Conservation (phyloP, 306 rosid genomes). For the Prinsepia uniflora region DNA sequence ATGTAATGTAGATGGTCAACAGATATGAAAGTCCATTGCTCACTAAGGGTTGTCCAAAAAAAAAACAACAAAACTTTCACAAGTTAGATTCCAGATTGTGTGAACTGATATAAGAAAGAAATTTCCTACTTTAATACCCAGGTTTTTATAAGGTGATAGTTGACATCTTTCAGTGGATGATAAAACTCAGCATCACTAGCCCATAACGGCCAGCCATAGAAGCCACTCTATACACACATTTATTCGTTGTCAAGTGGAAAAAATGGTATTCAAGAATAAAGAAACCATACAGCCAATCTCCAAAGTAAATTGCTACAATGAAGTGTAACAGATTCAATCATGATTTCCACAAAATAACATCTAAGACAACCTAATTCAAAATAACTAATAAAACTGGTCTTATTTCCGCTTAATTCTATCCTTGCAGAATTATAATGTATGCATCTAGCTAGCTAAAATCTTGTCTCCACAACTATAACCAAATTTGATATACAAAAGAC, state of each 20-base stretch:
- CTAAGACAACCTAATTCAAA: background rate
- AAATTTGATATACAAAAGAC: background rate
- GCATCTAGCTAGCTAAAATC: background rate
- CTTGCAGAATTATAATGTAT: background rate
- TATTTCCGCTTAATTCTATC: background rate
- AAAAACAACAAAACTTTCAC: conserved; percentile 11
- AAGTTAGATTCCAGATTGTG: conserved; percentile 13
- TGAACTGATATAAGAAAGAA: background rate
- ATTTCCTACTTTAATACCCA: background rate
- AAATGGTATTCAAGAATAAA: background rate
- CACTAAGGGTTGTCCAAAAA: conserved; percentile 67
- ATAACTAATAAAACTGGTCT: background rate
- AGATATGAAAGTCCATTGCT: conserved; percentile 87
- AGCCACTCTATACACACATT: background rate
- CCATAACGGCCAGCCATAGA: background rate
- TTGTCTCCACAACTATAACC: background rate
- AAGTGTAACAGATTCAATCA: background rate
- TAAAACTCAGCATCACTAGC: background rate
- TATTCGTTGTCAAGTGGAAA: background rate
- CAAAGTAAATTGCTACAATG: background rate
- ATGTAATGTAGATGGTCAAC: conserved; percentile 90
- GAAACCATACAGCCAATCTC: background rate
- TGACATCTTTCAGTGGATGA: background rate
- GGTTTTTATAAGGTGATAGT: too few species aligned
- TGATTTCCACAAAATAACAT: background rate